These are phyloP conservation scores for Colletotrichum abscissum DNA, from an alignment of 2,329 filamentous ascomycete species.

Conservation along the genomic window DNA sequence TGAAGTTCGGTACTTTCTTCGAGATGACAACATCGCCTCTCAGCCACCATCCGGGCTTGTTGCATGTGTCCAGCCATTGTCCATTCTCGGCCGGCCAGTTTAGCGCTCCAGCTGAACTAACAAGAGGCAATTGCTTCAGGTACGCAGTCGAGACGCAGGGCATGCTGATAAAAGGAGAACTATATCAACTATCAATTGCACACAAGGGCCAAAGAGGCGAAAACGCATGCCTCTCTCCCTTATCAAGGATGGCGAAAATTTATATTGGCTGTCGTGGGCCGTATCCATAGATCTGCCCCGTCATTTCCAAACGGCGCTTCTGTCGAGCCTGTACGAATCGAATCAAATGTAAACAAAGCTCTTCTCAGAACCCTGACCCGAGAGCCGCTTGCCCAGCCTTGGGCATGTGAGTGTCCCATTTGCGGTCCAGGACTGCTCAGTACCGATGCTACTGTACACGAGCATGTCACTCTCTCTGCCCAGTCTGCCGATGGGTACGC, in stretches of 20 bases:
- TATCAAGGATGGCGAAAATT: conserved; percentile 31
- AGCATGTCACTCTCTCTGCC: neutral
- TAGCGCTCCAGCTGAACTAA: neutral
- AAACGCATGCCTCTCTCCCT: neutral
- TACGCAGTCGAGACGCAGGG: neutral
- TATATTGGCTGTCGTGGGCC: conserved; percentile 21
- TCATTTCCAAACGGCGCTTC: conserved; percentile 27
- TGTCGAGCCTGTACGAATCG: neutral
- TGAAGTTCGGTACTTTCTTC: neutral
- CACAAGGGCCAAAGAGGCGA: conserved; percentile 1
- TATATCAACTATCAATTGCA: neutral
- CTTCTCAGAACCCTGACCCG: neutral
- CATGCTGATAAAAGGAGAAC: neutral
- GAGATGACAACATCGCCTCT: conserved; percentile 1
- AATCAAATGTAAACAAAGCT: conserved; percentile 1
- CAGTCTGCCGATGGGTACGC: neutral
- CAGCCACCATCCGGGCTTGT: conserved; percentile 17
- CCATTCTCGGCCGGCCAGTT: neutral
- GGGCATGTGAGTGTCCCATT: neutral
- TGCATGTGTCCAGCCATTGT: neutral
- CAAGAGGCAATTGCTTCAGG: conserved; percentile 23
- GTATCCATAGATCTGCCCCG: conserved; percentile 30
- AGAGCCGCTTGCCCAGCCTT: neutral
- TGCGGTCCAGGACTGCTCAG: neutral
- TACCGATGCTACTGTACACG: neutral